phyloP scores from a whole-genome alignment of 2,329 filamentous ascomycete species.

The Camillea tinctor region DNA sequence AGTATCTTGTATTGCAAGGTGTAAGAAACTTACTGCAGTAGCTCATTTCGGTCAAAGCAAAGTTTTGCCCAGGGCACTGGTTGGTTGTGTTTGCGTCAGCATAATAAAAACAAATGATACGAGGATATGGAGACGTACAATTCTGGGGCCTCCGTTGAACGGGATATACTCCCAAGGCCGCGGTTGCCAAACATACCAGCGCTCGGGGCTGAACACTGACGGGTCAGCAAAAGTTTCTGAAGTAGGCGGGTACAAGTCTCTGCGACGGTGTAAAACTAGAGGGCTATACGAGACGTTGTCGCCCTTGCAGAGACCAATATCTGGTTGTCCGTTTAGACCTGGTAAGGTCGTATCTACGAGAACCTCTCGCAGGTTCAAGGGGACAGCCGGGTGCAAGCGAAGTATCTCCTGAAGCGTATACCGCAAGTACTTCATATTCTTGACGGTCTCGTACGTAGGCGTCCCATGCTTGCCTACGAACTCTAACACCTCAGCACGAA shows the following conservation, averaged over 20 bases:
- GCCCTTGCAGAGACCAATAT: constrained; percentile 16
- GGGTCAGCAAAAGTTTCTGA: constrained; percentile 19
- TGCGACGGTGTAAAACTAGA: constrained; percentile 13
- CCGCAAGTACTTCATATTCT: constrained; percentile 66
- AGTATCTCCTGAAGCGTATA: constrained; percentile 31
- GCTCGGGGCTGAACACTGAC: constrained; percentile 19
- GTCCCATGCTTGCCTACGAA: constrained; percentile 47
- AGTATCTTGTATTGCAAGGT: neutral
- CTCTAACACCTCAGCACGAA: constrained; percentile 59
- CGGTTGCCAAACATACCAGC: constrained; percentile 37
- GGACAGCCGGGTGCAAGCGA: constrained; percentile 45
- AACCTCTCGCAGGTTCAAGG: constrained; percentile 42
- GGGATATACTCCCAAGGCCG: constrained; percentile 50
- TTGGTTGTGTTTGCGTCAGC: constrained; percentile 5
- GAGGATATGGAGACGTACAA: constrained; percentile 24
- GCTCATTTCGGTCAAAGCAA: constrained; percentile 21
- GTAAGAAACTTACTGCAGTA: constrained; percentile 15
- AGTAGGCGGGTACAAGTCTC: constrained; percentile 17
- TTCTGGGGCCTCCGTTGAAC: constrained; percentile 55
- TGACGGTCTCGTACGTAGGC: constrained; percentile 62
- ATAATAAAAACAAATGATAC: neutral
- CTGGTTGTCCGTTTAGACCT: constrained; percentile 7
- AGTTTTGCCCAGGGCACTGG: constrained; percentile 22
- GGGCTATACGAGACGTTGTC: constrained; percentile 14
- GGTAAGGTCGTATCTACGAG: constrained; percentile 40